phyloP scores from a whole-genome alignment of 176 grass and related monocot species.

The Coix lacrymajobi region DNA sequence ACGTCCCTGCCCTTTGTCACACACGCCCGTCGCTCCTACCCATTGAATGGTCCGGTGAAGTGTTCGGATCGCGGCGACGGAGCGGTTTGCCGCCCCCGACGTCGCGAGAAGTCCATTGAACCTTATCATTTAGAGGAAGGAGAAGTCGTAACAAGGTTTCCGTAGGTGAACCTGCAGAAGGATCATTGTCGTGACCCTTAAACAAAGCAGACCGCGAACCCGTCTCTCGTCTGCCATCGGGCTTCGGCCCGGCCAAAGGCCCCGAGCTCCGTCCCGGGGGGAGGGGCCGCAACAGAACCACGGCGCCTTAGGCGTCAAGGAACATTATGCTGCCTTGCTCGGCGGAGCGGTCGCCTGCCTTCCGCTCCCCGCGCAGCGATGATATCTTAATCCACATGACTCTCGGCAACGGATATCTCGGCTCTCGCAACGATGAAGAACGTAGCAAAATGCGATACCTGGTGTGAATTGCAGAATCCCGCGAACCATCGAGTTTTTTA shows the following conservation, averaged over 20 bases:
- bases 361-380: background rate
- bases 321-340: too few species aligned
- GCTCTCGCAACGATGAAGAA: slow-evolving; percentile 66
- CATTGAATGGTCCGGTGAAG: too few species aligned
- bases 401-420: slow-evolving; percentile 56
- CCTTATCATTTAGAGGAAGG: slow-evolving; percentile 60
- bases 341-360: too few species aligned
- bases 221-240: too few species aligned
- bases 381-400: background rate
- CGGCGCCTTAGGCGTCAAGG: too few species aligned
- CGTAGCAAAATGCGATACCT: slow-evolving; percentile 61
- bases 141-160: slow-evolving; percentile 69
- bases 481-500: slow-evolving; percentile 69
- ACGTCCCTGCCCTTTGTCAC: too few species aligned
- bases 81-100: background rate
- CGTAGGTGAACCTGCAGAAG: slow-evolving; percentile 52
- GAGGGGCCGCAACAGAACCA: too few species aligned
- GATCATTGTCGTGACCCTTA: slow-evolving; percentile 28
- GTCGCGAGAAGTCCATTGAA: background rate
- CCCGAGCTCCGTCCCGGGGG: too few species aligned
- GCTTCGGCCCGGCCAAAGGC: too few species aligned
- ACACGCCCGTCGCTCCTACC: too few species aligned
- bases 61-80: too few species aligned
- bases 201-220: too few species aligned
- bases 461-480: slow-evolving; percentile 67